These are phyloP conservation scores for Chalciporus piperatus DNA, from an alignment of 768 basidiomycete genomes.

Conservation along the genomic window DNA sequence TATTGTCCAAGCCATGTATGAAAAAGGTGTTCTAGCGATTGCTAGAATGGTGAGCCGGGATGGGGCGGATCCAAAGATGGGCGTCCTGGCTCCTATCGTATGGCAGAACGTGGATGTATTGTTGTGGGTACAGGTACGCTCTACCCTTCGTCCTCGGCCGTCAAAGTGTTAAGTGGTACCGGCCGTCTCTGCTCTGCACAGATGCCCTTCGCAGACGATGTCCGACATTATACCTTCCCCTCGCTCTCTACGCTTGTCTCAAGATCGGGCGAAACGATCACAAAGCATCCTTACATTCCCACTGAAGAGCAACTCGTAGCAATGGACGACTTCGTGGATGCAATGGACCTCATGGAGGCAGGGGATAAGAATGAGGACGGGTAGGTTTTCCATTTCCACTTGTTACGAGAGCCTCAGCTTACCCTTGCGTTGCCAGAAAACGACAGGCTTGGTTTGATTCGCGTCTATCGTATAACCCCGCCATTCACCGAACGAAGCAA, in stretches of 20 bases:
- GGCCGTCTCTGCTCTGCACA: constrained; percentile 28
- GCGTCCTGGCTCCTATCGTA: constrained; percentile 61
- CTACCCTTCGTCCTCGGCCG: background rate
- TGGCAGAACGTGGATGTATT: constrained; percentile 75
- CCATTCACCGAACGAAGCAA: constrained; percentile 88
- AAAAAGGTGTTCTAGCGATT: constrained; percentile 67
- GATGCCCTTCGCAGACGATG: constrained; percentile 96
- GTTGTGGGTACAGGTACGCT: constrained; percentile 77
- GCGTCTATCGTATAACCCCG: constrained; percentile 78
- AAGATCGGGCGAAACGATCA: constrained; percentile 70
- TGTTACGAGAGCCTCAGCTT: constrained; percentile 2
- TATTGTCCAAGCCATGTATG: constrained; percentile 76
- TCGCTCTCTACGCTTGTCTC: constrained; percentile 72
- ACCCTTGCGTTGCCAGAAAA: constrained; percentile 39
- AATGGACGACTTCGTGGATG: constrained; percentile 87
- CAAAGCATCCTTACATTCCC: constrained; percentile 79
- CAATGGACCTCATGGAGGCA: constrained; percentile 80
- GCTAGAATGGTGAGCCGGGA: constrained; percentile 79
- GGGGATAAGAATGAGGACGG: constrained; percentile 77
- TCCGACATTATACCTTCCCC: constrained; percentile 83
- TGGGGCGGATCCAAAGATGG: constrained; percentile 80
- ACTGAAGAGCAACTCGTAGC: constrained; percentile 71
- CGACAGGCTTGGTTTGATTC: constrained; percentile 75
- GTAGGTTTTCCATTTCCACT: constrained; percentile 37
- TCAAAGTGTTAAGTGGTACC: background rate